phyloP scores from a whole-genome alignment of 352 stramenopile species.

The Globisporangium mamillatum region DNA sequence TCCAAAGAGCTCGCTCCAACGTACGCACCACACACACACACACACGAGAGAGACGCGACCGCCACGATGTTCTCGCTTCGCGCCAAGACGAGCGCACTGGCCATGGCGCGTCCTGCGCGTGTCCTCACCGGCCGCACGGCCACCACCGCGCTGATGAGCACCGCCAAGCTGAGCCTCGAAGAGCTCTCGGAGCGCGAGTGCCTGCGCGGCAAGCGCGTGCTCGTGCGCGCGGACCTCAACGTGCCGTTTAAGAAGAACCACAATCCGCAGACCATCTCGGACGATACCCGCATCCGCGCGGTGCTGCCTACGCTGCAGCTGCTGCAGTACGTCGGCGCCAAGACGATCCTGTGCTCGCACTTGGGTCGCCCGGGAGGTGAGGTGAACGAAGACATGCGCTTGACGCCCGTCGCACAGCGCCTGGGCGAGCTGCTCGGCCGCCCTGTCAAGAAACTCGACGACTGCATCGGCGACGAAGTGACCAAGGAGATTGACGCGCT shows the following conservation, averaged over 20 bases:
- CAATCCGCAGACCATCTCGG: constrained; percentile 93
- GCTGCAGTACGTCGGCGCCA: constrained; percentile 94
- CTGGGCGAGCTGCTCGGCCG: constrained; percentile 92
- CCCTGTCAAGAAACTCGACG: constrained; percentile 90
- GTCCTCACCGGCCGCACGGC: constrained; percentile 14
- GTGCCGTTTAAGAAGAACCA: constrained; percentile 94
- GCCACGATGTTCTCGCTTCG: constrained; percentile 14
- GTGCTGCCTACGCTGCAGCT: constrained; percentile 91
- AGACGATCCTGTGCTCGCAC: constrained; percentile 95
- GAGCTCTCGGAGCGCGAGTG: constrained; percentile 54
- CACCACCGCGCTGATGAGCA: constrained; percentile 36
- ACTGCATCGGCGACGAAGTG: constrained; percentile 95
- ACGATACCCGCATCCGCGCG: constrained; percentile 95
- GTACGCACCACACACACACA: not conserved
- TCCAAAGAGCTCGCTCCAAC: not conserved
- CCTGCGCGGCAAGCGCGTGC: constrained; percentile 94
- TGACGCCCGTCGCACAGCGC: constrained; percentile 92
- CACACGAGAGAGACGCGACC: not conserved
- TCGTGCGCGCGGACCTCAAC: constrained; percentile 99
- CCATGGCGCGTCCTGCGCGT: constrained; percentile 1
- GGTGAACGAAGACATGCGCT: constrained; percentile 66
- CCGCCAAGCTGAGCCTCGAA: constrained; percentile 69
- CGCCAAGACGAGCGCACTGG: not conserved
- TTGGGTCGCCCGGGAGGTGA: constrained; percentile 95
- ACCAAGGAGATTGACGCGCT: constrained; percentile 72